Percentiles rank a stretch among this genome's conserved stretches.
These are phyloP conservation scores for Peronospora tabacina DNA, from an alignment of 352 stramenopile genomes.

Conservation along the genomic window DNA sequence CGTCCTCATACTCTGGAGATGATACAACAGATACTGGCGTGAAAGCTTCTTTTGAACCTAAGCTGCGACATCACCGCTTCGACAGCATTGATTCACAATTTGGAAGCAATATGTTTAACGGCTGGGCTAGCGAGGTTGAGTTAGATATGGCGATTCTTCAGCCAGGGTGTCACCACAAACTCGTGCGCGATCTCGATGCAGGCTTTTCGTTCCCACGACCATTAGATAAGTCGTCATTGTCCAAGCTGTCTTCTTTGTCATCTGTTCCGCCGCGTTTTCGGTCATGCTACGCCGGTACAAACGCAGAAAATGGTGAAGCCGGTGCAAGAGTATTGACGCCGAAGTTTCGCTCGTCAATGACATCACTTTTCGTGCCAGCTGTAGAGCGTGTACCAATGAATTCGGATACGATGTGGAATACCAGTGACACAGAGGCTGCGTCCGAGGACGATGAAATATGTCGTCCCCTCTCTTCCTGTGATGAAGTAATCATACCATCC, in stretches of 20 bases:
- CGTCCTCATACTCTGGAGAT: conserved; percentile 18
- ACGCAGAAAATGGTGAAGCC: conserved; percentile 8
- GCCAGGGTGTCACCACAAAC: conserved; percentile 34
- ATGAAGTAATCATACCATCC: conserved; percentile 65
- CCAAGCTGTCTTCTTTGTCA: conserved; percentile 22
- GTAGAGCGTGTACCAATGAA: conserved; percentile 21
- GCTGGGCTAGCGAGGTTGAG: conserved; percentile 20
- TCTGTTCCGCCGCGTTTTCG: conserved; percentile 16
- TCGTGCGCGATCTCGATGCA: conserved; percentile 49
- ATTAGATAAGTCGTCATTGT: conserved; percentile 24
- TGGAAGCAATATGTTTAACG: conserved; percentile 14
- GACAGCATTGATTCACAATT: conserved; percentile 9
- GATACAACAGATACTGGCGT: conserved; percentile 23
- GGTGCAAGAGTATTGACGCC: conserved; percentile 12
- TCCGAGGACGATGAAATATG: conserved; percentile 33
- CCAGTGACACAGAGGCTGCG: conserved; percentile 24
- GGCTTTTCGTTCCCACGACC: conserved; percentile 49
- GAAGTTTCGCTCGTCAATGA: conserved; percentile 28
- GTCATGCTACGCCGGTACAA: conserved; percentile 12
- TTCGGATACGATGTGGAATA: conserved; percentile 28
- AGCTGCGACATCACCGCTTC: conserved; percentile 8
- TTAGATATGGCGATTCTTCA: conserved; percentile 13
- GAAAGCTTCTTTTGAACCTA: conserved; percentile 22
- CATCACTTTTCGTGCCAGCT: conserved; percentile 30
- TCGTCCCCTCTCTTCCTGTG: conserved; percentile 27